Base-by-base conservation (phyloP, 2,329 filamentous ascomycete species). In the Gyromitra esculenta region DNA sequence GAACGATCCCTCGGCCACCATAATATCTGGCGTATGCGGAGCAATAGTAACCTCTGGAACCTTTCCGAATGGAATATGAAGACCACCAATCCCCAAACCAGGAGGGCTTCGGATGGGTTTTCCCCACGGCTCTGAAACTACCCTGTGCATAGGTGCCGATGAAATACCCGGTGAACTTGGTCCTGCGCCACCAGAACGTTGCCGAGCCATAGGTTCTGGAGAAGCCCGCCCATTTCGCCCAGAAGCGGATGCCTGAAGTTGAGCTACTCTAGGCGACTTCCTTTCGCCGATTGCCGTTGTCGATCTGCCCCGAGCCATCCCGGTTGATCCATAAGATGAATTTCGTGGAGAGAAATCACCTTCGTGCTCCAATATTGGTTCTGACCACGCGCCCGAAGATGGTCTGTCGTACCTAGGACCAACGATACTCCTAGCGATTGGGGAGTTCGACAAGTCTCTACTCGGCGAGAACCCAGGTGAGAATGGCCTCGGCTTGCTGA, bases 381-480 rank as follows among this genome's bases (percentile, higher is more conserved):
- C 75, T 15, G 75, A 77, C 75, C 75, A 77, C 25, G 75, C 59
- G 13, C 59, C 64, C 4, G 70, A 74, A 45, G 65, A 11, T 8
- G 71, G 66, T 8, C 75, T 73, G 52, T 75, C 72, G 31, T 75
- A 77, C 59, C 75, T 68, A 1, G 75, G 75, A 1, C 75, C 70
- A 43, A 77, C 64, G 21, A 75, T 56, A 35, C 75, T 75, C 43
- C 52, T 59, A 15, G 75, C 75, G 13, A 77, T 70, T 31, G 75
- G 71, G n/a, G 70, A 74, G 41, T 52, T 74, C 15, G 75, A 77
- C 21, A 66, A 18, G n/a, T 70, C 75, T n/a, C 64, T 65, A 13
- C 60, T 68, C 21, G 77, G 74, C 0, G 62, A 62, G 71, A 68
- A 77, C 9, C 77, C 77, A 13, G 75, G 75, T 9, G 75, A 75